Conservation (phyloP, 306 rosid species). For the Quercus rubra region DNA sequence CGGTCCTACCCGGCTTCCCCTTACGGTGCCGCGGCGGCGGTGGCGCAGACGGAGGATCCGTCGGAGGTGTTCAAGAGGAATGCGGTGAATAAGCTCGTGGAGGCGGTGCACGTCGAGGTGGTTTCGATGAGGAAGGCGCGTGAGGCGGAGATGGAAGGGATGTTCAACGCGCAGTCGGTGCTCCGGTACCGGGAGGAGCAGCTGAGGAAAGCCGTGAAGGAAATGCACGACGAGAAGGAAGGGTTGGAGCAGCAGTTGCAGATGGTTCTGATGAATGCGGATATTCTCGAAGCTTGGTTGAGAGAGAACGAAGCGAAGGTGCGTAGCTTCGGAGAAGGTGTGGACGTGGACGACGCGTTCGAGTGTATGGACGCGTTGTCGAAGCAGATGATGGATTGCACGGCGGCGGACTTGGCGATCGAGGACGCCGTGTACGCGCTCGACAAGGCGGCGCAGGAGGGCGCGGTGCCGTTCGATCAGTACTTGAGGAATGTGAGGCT, state of each 20-base stretch:
- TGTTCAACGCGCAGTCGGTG: constrained; percentile 54
- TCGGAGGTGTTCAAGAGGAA: constrained; percentile 60
- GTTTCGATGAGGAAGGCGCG: constrained; percentile 49
- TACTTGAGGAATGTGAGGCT: constrained; percentile 81
- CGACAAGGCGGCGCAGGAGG: constrained; percentile 82
- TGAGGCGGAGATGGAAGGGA: constrained; percentile 78
- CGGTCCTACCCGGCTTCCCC: constrained; percentile 78
- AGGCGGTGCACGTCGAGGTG: constrained; percentile 57
- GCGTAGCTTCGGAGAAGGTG: constrained; percentile 24
- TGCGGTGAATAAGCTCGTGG: constrained; percentile 77
- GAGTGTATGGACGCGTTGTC: constrained; percentile 68
- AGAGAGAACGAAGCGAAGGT: constrained; percentile 68
- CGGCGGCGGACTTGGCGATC: constrained; percentile 79
- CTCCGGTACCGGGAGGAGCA: constrained; percentile 65
- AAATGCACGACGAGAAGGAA: constrained; percentile 82
- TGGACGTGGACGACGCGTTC: constrained; percentile 54
- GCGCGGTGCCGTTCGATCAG: constrained; percentile 71
- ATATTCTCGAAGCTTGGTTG: constrained; percentile 75
- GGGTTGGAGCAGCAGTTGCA: constrained; percentile 87
- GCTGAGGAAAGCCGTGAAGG: constrained; percentile 55
- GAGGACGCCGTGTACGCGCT: constrained; percentile 76
- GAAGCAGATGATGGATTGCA: constrained; percentile 75
- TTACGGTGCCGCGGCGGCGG: constrained; percentile 39
- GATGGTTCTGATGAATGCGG: constrained; percentile 82
- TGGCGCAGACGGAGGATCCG: constrained; percentile 56